Evolutionary conservation across 805 yeast species (phyloP).

Genomic region (Nakazawaea holstii): DNA sequence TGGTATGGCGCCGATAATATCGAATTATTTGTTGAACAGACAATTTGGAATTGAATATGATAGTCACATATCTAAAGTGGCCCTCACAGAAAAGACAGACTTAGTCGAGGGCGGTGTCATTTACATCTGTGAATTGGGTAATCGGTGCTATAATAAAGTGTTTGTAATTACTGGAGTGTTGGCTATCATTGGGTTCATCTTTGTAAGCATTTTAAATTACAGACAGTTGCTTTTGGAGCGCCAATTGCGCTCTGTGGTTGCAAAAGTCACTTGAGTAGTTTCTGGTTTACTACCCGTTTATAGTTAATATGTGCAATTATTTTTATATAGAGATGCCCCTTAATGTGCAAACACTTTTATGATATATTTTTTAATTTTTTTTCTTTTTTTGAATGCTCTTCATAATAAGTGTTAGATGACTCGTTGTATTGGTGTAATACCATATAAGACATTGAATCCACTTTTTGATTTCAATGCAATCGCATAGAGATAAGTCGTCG

Average conservation of each 20-base stretch:
- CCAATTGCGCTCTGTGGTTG: neutral
- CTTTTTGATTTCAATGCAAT: too few relatives aligned
- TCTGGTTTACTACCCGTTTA: neutral
- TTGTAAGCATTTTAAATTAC: conserved; percentile 18
- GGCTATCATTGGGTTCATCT: conserved; percentile 21
- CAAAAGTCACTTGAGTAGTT: neutral
- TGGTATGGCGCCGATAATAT: conserved; percentile 59
- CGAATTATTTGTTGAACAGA: conserved; percentile 54
- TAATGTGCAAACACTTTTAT: too few relatives aligned
- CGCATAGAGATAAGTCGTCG: too few relatives aligned
- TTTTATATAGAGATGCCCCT: too few relatives aligned
- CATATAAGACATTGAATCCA: too few relatives aligned
- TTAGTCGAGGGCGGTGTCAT: conserved; percentile 3
- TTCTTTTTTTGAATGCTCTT: too few relatives aligned
- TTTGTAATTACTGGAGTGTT: conserved; percentile 32
- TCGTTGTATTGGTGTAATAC: too few relatives aligned
- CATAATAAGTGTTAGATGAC: too few relatives aligned
- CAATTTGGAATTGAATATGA: conserved; percentile 65
- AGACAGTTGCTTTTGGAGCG: conserved; percentile 1
- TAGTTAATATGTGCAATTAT: neutral
- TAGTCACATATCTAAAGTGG: conserved; percentile 23
- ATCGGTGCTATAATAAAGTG: conserved; percentile 31
- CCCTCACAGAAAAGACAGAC: neutral
- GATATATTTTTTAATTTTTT: too few relatives aligned
- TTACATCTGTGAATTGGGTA: conserved; percentile 20